These are phyloP conservation scores for Gracilaria domingensis DNA, from an alignment of 23 red algal genomes.

Conservation along the genomic window DNA sequence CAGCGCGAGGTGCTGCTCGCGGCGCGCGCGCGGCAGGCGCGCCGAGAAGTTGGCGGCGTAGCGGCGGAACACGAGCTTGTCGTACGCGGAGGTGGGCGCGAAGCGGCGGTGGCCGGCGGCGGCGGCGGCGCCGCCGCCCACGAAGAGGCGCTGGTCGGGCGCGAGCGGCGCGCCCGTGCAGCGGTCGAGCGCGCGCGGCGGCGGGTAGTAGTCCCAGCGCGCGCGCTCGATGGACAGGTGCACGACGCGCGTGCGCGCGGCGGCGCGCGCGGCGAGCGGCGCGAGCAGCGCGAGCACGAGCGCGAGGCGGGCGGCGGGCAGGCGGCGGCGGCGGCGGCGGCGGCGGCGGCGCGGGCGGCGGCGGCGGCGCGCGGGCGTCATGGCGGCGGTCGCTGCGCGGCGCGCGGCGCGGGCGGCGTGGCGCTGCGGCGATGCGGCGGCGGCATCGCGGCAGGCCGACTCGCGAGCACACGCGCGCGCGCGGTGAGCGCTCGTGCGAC, in stretches of 20 bases:
- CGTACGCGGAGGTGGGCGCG: constrained; percentile 38
- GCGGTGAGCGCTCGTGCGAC: too few relatives aligned
- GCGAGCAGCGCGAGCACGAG: neutral
- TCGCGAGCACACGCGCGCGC: too few relatives aligned
- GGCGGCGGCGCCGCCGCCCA: neutral
- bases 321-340: too few relatives aligned
- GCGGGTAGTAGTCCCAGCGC: constrained; percentile 36
- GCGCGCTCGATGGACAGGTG: constrained; percentile 23
- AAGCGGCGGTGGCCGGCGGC: neutral
- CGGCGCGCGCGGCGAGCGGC: neutral
- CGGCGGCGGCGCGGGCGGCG: too few relatives aligned
- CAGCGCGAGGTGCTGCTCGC: constrained; percentile 34
- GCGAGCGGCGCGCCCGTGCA: constrained; percentile 27
- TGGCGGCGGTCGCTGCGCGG: too few relatives aligned
- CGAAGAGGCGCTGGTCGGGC: constrained; percentile 13
- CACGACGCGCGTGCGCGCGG: constrained; percentile 3
- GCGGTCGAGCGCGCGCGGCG: neutral
- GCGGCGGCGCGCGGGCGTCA: neutral
- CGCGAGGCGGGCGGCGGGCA: too few relatives aligned
- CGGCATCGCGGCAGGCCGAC: too few relatives aligned
- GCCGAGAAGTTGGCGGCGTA: constrained; percentile 30
- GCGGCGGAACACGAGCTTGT: constrained; percentile 26
- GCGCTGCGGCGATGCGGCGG: too few relatives aligned
- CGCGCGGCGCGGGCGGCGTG: too few relatives aligned
- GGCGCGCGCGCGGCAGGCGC: neutral